Evolutionary conservation across 2,329 filamentous ascomycete species (phyloP), one percentile per base, ranked within the genome.

Genomic region (Fusarium sororula): DNA sequence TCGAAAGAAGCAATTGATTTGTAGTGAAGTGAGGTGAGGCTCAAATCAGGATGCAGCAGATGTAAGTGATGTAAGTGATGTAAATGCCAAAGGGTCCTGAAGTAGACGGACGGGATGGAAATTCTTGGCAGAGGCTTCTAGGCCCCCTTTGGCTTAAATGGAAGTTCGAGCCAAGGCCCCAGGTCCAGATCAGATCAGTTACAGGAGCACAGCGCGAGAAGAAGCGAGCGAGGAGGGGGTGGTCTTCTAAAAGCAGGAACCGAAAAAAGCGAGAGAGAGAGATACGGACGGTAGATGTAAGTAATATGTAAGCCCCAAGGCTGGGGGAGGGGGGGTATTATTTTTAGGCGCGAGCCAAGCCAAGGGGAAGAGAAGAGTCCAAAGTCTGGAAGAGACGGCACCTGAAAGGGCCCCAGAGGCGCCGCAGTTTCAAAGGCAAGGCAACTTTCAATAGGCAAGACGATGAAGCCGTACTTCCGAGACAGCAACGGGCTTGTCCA

Each of bases 391-490:
- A 70, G 59, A 69, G 67, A 70, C 67, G 67, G 67, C 67, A 70
- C 41, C 35, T 22, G 24, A 20, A 53, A 24, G 50, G n/a, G 50
- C 30, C 50, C 30, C 47, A 50, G 38, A 51, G 51, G 54, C 51
- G 51, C 35, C 51, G 47, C 45, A 44, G 63, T 66, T 66, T 63
- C 32, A 66, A 58, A 53, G 50, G 48, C 48, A 35, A 50, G 48
- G 50, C 47, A 24, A 24, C 38, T 47, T 64, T 67, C 66, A 53
- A 70, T 70, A 66, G 51, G 58, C 45, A 68, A 55, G 50, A 53
- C 56, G 58, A 60, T 63, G 75, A 75, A 77, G 76, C 76, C 76
- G 76, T 68, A 76, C 74, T 78, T 78, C 76, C 76, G 76, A 78
- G 75, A 78, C 76, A 77, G 70, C 42, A 72, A 63, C 32, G 45